A percentile compares a stretch with the other conserved stretches of the same genome.
Conservation (phyloP, 345 rosid genomes). For the Luvunga scandens region DNA sequence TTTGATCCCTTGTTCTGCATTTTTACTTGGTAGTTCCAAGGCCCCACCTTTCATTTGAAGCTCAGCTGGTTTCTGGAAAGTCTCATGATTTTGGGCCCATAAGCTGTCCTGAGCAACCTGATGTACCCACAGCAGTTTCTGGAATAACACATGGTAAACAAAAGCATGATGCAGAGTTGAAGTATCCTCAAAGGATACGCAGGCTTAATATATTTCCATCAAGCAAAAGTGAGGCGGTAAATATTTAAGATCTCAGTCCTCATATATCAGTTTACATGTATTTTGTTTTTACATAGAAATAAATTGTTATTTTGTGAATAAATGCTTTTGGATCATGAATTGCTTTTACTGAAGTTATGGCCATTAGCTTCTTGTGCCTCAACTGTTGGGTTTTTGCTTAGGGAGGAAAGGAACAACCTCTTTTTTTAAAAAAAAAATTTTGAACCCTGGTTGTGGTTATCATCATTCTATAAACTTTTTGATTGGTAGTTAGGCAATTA, state of each 20-base stretch:
- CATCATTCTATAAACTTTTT: not conserved
- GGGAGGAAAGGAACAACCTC: not conserved
- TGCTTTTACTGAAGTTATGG: not conserved
- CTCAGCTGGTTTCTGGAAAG: slow-evolving; percentile 97
- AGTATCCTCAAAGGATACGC: slow-evolving; percentile 84
- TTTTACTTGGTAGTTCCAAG: slow-evolving; percentile 69
- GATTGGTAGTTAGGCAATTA: not conserved
- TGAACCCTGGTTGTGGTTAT: not conserved
- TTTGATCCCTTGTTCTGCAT: slow-evolving; percentile 1
- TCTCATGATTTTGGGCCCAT: slow-evolving; percentile 72
- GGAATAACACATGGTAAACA: slow-evolving; percentile 60
- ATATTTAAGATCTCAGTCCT: not conserved
- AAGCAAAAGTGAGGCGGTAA: slow-evolving; percentile 70
- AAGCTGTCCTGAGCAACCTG: slow-evolving; percentile 76
- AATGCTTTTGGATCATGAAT: not conserved
- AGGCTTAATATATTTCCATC: slow-evolving; percentile 90
- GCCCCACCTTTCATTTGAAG: slow-evolving; percentile 96
- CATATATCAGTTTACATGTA: not conserved
- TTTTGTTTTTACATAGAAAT: not conserved
- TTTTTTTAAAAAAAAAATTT: not conserved
- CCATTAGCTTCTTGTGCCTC: not conserved
- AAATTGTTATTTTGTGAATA: not conserved
- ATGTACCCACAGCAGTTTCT: slow-evolving; percentile 50
- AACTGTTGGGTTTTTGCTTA: not conserved
- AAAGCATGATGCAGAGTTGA: slow-evolving; percentile 76